Conservation (phyloP, 306 rosid genomes). For the Malus sylvestris region DNA sequence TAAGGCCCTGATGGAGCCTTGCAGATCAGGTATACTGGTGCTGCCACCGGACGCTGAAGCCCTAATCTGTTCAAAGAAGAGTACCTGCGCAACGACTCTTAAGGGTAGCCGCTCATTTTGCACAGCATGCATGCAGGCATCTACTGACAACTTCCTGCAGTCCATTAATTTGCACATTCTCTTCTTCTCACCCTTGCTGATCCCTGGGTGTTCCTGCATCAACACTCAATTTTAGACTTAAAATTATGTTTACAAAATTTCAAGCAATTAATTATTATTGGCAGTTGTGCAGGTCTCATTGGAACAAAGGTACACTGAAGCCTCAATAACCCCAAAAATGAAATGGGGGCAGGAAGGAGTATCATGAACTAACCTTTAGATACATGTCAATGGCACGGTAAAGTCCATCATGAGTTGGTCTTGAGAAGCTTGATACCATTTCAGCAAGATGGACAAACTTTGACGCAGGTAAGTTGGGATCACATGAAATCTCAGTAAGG, state of each 20-base stretch:
- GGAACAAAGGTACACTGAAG: not conserved
- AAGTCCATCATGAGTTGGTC: constrained; percentile 72
- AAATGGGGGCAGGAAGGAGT: not conserved
- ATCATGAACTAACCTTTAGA: constrained; percentile 50
- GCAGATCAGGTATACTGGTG: constrained; percentile 57
- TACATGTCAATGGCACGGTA: constrained; percentile 90
- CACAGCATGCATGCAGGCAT: constrained; percentile 89
- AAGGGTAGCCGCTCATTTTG: constrained; percentile 92
- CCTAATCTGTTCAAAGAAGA: constrained; percentile 85
- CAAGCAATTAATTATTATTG: not conserved
- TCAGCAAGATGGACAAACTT: constrained; percentile 63
- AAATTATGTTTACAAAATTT: not conserved
- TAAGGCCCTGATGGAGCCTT: constrained; percentile 47
- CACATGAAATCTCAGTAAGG: constrained; percentile 67
- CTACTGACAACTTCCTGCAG: constrained; percentile 78
- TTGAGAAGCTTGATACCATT: constrained; percentile 57
- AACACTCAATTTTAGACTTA: not conserved
- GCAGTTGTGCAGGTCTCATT: not conserved
- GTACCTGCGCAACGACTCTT: constrained; percentile 81
- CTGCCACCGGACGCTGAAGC: constrained; percentile 58
- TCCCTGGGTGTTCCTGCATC: constrained; percentile 83
- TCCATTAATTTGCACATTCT: constrained; percentile 83
- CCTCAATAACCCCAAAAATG: not conserved
- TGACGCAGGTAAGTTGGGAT: constrained; percentile 50
- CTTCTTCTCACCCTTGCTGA: constrained; percentile 79